phyloP scores from a whole-genome alignment of 228 moss, liverwort and hornwort species.

The Sphagnum magellanicum region DNA sequence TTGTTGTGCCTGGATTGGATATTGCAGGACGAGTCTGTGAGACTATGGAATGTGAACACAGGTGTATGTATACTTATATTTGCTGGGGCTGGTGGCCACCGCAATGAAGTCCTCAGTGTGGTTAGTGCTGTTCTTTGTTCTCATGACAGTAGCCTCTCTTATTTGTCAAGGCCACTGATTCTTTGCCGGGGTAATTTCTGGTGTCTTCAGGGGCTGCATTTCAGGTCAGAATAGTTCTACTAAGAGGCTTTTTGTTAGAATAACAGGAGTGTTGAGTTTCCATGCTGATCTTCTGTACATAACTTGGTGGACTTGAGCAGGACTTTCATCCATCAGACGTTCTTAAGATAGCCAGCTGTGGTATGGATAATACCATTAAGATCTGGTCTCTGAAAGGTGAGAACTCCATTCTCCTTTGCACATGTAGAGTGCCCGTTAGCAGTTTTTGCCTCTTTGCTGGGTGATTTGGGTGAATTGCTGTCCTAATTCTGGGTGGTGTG shows the following conservation, averaged over 20 bases:
- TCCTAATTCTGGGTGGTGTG: background rate
- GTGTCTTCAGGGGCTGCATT: too few species aligned
- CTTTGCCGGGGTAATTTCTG: too few species aligned
- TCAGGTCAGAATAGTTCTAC: too few species aligned
- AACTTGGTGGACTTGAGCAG: constrained; percentile 8
- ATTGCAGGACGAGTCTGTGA: constrained; percentile 73
- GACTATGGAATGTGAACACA: constrained; percentile 85
- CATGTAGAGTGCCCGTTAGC: too few species aligned
- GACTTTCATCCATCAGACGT: constrained; percentile 88
- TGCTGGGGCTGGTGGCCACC: constrained; percentile 95
- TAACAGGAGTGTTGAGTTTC: too few species aligned
- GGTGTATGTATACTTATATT: constrained; percentile 83
- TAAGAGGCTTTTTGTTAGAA: too few species aligned
- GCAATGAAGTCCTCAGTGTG: constrained; percentile 92
- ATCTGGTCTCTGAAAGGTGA: constrained; percentile 87
- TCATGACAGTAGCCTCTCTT: too few species aligned
- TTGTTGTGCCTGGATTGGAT: background rate
- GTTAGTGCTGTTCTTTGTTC: constrained; percentile 12
- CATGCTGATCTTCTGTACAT: too few species aligned
- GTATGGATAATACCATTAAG: constrained; percentile 98
- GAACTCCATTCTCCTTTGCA: background rate
- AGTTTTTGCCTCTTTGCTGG: too few species aligned
- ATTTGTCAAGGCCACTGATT: too few species aligned
- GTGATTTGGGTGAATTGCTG: background rate
- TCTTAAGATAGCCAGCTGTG: constrained; percentile 83